A percentile compares a stretch with the other conserved stretches of the same genome.
These are phyloP conservation scores for Aspergillus calidoustus DNA, from an alignment of 2,329 filamentous ascomycete species.

Conservation along the genomic window DNA sequence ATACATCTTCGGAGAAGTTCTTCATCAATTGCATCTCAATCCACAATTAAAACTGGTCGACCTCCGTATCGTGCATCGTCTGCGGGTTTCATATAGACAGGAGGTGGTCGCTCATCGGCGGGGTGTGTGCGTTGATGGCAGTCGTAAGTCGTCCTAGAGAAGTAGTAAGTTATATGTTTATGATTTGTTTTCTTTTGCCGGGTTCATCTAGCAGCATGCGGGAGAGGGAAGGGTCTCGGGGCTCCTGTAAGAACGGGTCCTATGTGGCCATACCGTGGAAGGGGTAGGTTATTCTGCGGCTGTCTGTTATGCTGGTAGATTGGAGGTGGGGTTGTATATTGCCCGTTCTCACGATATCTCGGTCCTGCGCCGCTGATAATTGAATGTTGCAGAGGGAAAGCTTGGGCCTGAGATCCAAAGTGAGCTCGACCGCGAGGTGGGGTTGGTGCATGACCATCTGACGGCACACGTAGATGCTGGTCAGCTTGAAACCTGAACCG, in stretches of 20 bases:
- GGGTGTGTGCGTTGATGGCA: slow-evolving; percentile 22
- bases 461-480: slow-evolving; percentile 21
- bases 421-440: slow-evolving; percentile 20
- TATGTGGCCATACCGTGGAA: slow-evolving; percentile 30
- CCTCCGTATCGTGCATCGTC: slow-evolving; percentile 29
- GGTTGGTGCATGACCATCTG: slow-evolving; percentile 18
- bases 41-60: slow-evolving; percentile 34
- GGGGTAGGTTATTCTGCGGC: slow-evolving; percentile 17
- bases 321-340: slow-evolving; percentile 16
- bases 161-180: slow-evolving; percentile 10
- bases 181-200: not conserved
- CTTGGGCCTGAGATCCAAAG: slow-evolving; percentile 18
- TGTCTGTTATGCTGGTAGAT: slow-evolving; percentile 24
- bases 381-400: slow-evolving; percentile 23
- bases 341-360: slow-evolving; percentile 12
- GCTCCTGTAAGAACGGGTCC: not conserved
- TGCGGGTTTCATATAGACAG: slow-evolving; percentile 30
- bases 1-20: not conserved
- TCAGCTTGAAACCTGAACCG: slow-evolving; percentile 20
- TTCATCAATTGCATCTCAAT: slow-evolving; percentile 24
- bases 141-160: slow-evolving; percentile 21
- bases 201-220: not conserved
- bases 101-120: slow-evolving; percentile 28
- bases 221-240: not conserved
- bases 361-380: slow-evolving; percentile 12